phyloP scores from a whole-genome alignment of 2,329 filamentous ascomycete genomes.

The Exophiala sp. region DNA sequence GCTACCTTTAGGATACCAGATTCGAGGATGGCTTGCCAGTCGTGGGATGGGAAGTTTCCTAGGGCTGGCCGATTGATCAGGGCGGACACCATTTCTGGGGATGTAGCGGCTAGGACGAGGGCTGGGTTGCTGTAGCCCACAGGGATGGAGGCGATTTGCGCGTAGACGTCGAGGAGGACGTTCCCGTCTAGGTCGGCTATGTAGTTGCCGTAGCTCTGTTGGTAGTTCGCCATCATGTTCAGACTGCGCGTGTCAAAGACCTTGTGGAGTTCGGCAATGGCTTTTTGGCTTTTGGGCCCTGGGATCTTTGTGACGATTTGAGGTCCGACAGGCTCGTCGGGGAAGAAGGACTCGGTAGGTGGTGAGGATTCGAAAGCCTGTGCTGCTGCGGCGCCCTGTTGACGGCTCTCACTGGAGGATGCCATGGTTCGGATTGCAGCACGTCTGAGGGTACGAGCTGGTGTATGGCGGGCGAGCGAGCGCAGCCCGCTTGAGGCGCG shows the following conservation, averaged over 20 bases:
- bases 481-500: constrained; percentile 17
- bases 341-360: constrained; percentile 48
- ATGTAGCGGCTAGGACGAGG: constrained; percentile 66
- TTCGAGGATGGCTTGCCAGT: constrained; percentile 77
- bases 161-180: constrained; percentile 53
- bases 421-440: constrained; percentile 15
- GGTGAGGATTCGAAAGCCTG: constrained; percentile 13
- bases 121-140: constrained; percentile 88
- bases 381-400: constrained; percentile 19
- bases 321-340: constrained; percentile 57
- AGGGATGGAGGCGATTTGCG: constrained; percentile 89
- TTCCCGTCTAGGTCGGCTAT: constrained; percentile 52
- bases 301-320: constrained; percentile 62
- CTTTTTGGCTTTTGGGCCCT: constrained; percentile 68
- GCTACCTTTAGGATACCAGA: constrained; percentile 77
- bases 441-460: constrained; percentile 11
- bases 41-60: constrained; percentile 79
- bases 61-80: constrained; percentile 73
- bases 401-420: constrained; percentile 13
- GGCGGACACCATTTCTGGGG: constrained; percentile 73
- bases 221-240: constrained; percentile 78
- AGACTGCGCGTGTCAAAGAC: constrained; percentile 83
- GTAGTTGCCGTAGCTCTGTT: constrained; percentile 75
- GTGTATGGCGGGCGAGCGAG: constrained; percentile 8
- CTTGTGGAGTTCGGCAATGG: constrained; percentile 66